Base-by-base conservation (phyloP, 179 eudicot genomes). In the Heliamphora pulchella region DNA sequence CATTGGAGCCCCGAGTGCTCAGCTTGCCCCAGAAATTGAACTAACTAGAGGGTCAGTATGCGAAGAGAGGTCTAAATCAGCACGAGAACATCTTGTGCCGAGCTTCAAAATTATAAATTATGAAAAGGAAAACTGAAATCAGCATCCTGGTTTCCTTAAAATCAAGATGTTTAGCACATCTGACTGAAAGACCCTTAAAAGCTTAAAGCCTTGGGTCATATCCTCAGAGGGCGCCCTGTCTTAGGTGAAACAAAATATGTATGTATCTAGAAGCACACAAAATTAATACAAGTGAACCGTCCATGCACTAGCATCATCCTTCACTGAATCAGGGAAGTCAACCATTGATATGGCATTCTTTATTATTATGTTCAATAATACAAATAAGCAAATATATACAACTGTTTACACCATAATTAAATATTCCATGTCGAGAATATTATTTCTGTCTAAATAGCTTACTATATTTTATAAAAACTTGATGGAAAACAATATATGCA, bases 241-340 rank as follows among this genome's bases (percentile, higher is more conserved):
- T 51, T 20, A 72, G 10, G 4, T 20, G 17, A 53, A 3, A 61
- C 62, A 72, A 71, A 22, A 59, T 15, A 59, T n/a, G 20, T 15
- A 59, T 59, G 58, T 71, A 44, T 71, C 22, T 71, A 20, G 54
- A 48, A n/a, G 47, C 74, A 17, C 71, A 67, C 58, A 50, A 48
- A n/a, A 71, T 71, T 5, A 71, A 18, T 48, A 71, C 31, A 71
- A 0, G 46, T 51, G 76, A 72, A 72, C 6, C n/a, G 55, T 5
- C 17, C 9, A 55, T 74, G 3, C 48, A 51, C 53, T 15, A 72
- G 10, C 9, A 53, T 22, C 39, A 51, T 44, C 61, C 53, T 61
- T 72, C 63, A 46, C 31, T 74, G 10, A n/a, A 53, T 11, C 62
- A 31, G 41, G 63, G 63, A 17, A 74, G 2, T 63, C 41, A 18